Evolutionary conservation across 257 asterid genomes (phyloP), one percentile per base, ranked within the genome.

Genomic region (Verbena officinalis): DNA sequence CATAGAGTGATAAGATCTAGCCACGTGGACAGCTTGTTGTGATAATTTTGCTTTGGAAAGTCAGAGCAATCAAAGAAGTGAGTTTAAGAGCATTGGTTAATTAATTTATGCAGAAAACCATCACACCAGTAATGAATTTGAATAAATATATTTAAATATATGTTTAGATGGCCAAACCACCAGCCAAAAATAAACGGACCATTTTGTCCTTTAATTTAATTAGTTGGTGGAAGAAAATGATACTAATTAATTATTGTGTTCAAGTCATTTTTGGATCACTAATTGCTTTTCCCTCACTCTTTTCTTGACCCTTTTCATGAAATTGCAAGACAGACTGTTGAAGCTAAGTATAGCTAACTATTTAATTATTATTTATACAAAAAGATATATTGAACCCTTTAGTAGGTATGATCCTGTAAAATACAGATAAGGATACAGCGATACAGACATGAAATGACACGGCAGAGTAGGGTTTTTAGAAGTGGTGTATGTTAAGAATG

Each of bases 1-100:
- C 72, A 69, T 59, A 70, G 23, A 46, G 34, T 54, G 74, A 67
- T 60, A 56, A 54, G 39, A 46, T 64, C 34, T 66, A 59, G 77
- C 79, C 91, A 84, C 74, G 85, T 84, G 95, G 76, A 70, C 82
- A 83, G 86, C 71, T 76, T 55, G 84, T 73, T 59, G 50, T 11
- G 34, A 57, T 59, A 36, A 13, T 17, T 46, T 49, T 44, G 8
- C 7, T 46, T 30, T 16, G 15, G 31, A 49, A 60, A 69, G 78
- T 77, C 76, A 73, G 65, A 67, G 59, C 39, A 55, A 63, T 36
- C 55, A 55, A 24, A 14, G 21, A 31, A n/a, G 30, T 45, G 16
- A 14, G 44, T 51, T 55, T 56, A 9, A 22, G 40, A 58, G 15
- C 36, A 44, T 57, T 54, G 45, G 33, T 67, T 60, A 63, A 55